phyloP scores from a whole-genome alignment of 2,329 filamentous ascomycete species.

The Emydomyces testavorans region DNA sequence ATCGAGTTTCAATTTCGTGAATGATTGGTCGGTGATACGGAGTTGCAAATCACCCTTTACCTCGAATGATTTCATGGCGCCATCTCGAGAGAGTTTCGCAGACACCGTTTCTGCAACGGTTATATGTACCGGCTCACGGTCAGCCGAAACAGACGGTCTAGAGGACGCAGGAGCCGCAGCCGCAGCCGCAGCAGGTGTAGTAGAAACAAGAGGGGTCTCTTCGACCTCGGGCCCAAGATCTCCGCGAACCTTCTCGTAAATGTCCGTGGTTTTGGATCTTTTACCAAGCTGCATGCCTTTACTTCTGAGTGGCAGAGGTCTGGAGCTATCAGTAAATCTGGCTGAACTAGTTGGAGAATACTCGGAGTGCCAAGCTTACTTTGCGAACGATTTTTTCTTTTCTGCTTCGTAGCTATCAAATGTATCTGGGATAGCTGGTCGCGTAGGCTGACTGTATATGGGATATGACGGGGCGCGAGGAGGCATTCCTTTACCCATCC shows the following conservation, averaged over 20 bases:
- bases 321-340: constrained; percentile 22
- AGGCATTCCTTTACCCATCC: constrained; percentile 54
- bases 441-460: constrained; percentile 70
- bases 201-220: constrained; percentile 58
- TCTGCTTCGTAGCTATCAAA: constrained; percentile 94
- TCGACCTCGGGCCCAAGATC: constrained; percentile 83
- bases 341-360: neutral
- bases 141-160: constrained; percentile 54
- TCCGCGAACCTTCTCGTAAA: constrained; percentile 89
- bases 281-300: constrained; percentile 99
- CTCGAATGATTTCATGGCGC: constrained; percentile 70
- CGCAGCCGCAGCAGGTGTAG: constrained; percentile 43
- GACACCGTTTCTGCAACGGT: constrained; percentile 83
- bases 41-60: constrained; percentile 88
- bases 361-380: constrained; percentile 43
- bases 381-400: constrained; percentile 84
- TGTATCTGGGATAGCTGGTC: constrained; percentile 62
- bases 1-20: constrained; percentile 85
- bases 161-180: constrained; percentile 43
- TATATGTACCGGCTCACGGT: constrained; percentile 77
- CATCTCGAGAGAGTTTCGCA: constrained; percentile 79
- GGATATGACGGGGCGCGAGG: constrained; percentile 74
- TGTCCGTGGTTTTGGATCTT: constrained; percentile 94
- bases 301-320: constrained; percentile 56
- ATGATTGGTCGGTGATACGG: constrained; percentile 72